Evolutionary conservation across 352 stramenopile genomes (phyloP), one percentile per base, ranked within the genome.

Genomic region (Pythium grandisporangium): DNA sequence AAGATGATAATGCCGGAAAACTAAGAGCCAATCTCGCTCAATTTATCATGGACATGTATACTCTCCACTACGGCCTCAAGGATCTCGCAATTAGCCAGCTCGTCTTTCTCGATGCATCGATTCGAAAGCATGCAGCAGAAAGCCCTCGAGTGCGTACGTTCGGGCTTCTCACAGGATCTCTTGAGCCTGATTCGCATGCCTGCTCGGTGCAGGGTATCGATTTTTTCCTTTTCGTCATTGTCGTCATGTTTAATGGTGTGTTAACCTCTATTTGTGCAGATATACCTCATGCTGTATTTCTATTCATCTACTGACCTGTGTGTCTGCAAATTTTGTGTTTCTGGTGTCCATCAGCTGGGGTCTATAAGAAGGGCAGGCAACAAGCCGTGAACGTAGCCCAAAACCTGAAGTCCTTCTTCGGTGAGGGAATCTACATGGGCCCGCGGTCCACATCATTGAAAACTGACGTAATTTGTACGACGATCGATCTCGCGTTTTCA

Each of bases 21-120:
- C 37, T 50, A 2, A 68, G 76, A 10, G 45, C 55, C 8, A 79
- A 81, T 19, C 26, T 89, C 11, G 71, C 70, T n/a, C 68, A 85
- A 47, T 85, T 84, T 41, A 86, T 89, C 30, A 80, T 84, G 61
- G 76, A 89, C 45, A 79, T 89, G 65, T 89, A 85, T 41, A 73
- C 83, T 22, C 59, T 89, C 8, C 75, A 89, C 49, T 85, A 89
- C 42, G 76, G 72, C 0, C 63, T 89, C 24, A 85, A 85, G 38
- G 76, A 85, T 35, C 61, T 89, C 19, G 76, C 76, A 13, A 80
- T 86, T 54, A 85, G 76, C 29, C 72, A 89, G 36, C 58, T 89
- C 25, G 68, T 89, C 34, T 86, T 84, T 51, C 63, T 89, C 25
- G 76, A 89, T 26, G 72, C 70, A 12, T 70, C 71, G 5, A 81